Conservation (phyloP, 768 basidiomycete species). For the Leccinum broughii region DNA sequence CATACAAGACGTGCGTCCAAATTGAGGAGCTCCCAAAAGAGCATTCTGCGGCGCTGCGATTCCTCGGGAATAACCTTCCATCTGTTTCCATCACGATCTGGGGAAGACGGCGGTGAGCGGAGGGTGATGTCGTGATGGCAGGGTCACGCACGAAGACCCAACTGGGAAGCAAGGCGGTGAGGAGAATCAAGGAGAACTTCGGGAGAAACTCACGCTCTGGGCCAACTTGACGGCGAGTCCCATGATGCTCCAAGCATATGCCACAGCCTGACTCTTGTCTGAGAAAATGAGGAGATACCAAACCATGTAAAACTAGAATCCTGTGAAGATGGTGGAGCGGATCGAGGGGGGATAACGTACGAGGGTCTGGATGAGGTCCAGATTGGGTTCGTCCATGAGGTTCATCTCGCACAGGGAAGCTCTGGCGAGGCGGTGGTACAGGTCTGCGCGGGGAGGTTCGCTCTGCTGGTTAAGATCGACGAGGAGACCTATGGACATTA, state of each 20-base stretch:
- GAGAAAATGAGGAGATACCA: conserved; percentile 77
- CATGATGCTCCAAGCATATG: conserved; percentile 77
- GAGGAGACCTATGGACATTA: conserved; percentile 69
- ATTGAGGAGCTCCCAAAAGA: conserved; percentile 76
- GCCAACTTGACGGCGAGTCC: conserved; percentile 73
- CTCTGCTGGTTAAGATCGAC: conserved; percentile 61
- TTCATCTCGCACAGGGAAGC: conserved; percentile 73
- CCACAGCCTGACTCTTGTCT: conserved; percentile 69
- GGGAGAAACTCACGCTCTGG: conserved; percentile 56
- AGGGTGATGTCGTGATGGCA: conserved; percentile 5
- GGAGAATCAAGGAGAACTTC: conserved; percentile 2
- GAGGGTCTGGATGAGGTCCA: conserved; percentile 68
- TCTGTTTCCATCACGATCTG: conserved; percentile 69
- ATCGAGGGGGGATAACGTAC: conserved; percentile 37
- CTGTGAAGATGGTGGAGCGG: conserved; percentile 32
- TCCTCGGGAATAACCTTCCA: conserved; percentile 71
- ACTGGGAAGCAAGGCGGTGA: conserved; percentile 37
- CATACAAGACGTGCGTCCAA: conserved; percentile 68
- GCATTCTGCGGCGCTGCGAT: conserved; percentile 62
- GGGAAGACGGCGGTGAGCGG: conserved; percentile 28
- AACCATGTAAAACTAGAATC: conserved; percentile 64
- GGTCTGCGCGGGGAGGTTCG: conserved; percentile 58
- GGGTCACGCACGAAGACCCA: conserved; percentile 60
- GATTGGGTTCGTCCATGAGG: conserved; percentile 72
- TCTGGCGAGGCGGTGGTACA: conserved; percentile 65